Evolutionary conservation across 129 eudicot genomes (phyloP), one percentile per base, ranked within the genome.

Genomic region (Tanacetum coccineum): DNA sequence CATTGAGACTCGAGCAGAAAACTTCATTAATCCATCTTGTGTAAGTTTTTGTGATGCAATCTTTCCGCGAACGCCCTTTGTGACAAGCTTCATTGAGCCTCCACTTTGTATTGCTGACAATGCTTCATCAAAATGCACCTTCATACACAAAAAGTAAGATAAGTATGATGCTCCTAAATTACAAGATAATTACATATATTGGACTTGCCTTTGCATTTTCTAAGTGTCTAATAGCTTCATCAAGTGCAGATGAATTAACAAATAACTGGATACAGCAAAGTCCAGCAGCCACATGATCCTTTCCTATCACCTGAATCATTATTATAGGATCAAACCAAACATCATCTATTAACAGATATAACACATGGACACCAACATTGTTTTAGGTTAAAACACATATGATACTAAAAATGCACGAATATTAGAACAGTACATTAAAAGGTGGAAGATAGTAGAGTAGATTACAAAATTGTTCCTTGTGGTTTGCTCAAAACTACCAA

Each of bases 241-340:
- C 99, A 64, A 81, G 89, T 17, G 84, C 88, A 54, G 87, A 77
- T 44, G 99, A 86, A 79, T 88, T 88, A 86, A 89, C 91, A 76
- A 88, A 93, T 72, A 93, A 77, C 79, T 93, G 99, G 53, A 93
- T 88, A 76, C 96, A 93, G 78, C 99, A 93, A 70, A 93, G 90
- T 13, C 99, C 99, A 64, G 99, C 96, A 66, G 99, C 99, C 76
- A 93, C 95, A 68, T 93, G 96, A 67, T 93, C 99, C 59, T 82
- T 89, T 68, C 88, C 91, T 52, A 93, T 88, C 74, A 93, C 99
- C 98, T 90, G 70, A 80, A 63, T 50, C 57, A 78, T 70, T 42
- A 15, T 64, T 25, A 65, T 65, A 55, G 17, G 8, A 32, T 55
- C 70, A 84, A 70, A 55, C 71, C 59, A 66, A 40, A 47, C 20